These are phyloP conservation scores for Triticum turgidum DNA, from an alignment of 176 grass and related monocot genomes.

Conservation along the genomic window DNA sequence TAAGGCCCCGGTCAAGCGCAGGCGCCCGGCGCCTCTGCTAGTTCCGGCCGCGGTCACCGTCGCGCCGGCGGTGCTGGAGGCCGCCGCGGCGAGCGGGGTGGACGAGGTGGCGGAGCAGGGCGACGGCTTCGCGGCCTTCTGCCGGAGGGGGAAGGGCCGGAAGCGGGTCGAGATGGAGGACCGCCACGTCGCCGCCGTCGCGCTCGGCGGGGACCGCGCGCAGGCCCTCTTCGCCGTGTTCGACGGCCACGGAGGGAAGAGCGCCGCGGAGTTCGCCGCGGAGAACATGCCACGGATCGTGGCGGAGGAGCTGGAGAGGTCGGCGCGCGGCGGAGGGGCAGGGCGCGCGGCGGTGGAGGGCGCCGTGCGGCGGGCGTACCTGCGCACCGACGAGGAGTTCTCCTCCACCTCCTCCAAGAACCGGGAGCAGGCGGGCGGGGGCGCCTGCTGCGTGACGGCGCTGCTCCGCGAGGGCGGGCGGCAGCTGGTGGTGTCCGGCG, in stretches of 20 bases:
- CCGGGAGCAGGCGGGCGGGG: not conserved
- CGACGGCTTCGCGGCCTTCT: not conserved
- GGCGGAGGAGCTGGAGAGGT: not conserved
- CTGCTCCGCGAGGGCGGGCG: not conserved
- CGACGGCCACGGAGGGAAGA: constrained; percentile 4
- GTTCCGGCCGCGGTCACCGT: not conserved
- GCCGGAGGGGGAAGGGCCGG: not conserved
- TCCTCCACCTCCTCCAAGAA: not conserved
- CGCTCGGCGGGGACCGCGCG: not conserved
- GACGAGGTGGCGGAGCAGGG: not conserved
- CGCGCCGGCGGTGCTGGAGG: not conserved
- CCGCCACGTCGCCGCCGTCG: constrained; percentile 15
- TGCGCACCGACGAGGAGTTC: constrained; percentile 7
- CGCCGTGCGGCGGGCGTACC: not conserved
- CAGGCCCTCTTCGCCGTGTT: not conserved
- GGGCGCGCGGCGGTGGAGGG: not conserved
- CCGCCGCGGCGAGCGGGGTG: not conserved
- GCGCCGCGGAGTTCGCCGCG: constrained; percentile 5
- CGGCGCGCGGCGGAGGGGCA: not conserved
- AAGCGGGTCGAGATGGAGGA: constrained; percentile 19
- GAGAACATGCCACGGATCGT: not conserved
- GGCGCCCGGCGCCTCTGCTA: not conserved
- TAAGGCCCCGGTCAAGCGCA: not conserved
- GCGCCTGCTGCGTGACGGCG: constrained; percentile 3
- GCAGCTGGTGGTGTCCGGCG: not conserved